Percentiles rank a stretch among this genome's conserved stretches.
Evolutionary conservation across 495 filamentous ascomycete genomes (phyloP).

Genomic region (Chaetomium cochliodes): DNA sequence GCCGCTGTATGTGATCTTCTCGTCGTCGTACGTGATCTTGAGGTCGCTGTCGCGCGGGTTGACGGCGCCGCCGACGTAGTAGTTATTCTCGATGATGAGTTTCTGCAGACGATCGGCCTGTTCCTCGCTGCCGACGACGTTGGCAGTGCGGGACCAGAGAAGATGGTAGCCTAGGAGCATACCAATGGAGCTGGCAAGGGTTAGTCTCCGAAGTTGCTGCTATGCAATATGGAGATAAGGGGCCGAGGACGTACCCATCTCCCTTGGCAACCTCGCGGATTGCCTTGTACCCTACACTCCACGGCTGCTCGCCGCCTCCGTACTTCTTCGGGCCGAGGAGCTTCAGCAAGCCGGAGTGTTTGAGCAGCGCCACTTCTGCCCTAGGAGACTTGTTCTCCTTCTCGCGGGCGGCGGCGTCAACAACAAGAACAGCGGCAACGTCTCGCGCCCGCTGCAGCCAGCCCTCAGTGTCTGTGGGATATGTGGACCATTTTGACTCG

Average conservation of each 20-base stretch:
- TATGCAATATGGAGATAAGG: background rate
- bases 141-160: constrained; percentile 56
- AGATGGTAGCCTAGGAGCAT: constrained; percentile 63
- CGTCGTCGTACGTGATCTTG: constrained; percentile 52
- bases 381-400: constrained; percentile 56
- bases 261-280: constrained; percentile 59
- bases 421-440: constrained; percentile 52
- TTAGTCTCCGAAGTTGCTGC: constrained; percentile 18
- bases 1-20: constrained; percentile 55
- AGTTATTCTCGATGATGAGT: constrained; percentile 57
- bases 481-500: constrained; percentile 45
- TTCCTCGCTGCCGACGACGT: constrained; percentile 54
- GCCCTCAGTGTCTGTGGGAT: constrained; percentile 44
- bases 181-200: constrained; percentile 44
- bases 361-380: constrained; percentile 57
- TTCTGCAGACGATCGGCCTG: constrained; percentile 54
- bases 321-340: constrained; percentile 54
- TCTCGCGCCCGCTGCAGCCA: constrained; percentile 56
- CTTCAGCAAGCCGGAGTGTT: constrained; percentile 56
- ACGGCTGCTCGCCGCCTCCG: constrained; percentile 58
- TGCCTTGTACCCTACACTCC: constrained; percentile 55
- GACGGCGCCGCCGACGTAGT: constrained; percentile 61
- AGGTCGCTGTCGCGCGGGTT: constrained; percentile 61
- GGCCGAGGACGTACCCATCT: constrained; percentile 45
- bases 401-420: constrained; percentile 54